Evolutionary conservation across 495 filamentous ascomycete species (phyloP).

Genomic region (Trichocladium uniseriatum): DNA sequence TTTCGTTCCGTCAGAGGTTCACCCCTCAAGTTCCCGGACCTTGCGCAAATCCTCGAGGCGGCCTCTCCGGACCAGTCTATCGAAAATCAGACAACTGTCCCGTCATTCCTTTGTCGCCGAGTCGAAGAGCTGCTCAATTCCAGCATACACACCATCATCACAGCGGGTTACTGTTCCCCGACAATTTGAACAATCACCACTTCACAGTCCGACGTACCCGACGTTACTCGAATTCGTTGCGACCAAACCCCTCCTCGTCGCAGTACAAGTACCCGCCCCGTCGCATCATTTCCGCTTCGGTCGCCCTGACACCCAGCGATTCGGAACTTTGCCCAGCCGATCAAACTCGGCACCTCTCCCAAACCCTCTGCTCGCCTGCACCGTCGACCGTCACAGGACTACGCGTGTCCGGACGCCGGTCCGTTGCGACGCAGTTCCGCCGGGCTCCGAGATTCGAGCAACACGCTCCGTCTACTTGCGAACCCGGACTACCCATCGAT

Average conservation of each 20-base stretch:
- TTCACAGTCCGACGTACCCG: too few relatives aligned
- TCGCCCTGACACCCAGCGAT: conserved; percentile 16
- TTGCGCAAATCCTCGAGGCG: neutral
- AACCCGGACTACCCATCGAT: conserved; percentile 7
- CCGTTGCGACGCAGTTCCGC: neutral
- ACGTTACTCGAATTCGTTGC: neutral
- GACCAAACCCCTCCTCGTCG: neutral
- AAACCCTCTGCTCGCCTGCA: neutral
- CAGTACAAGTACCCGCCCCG: conserved; percentile 2
- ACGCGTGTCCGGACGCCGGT: neutral
- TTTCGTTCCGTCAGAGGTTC: conserved; percentile 13
- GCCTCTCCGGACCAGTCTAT: conserved; percentile 7
- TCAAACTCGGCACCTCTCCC: conserved; percentile 23
- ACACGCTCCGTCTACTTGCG: neutral
- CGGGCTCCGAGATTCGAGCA: neutral
- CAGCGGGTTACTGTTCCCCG: conserved; percentile 8
- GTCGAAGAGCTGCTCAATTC: neutral
- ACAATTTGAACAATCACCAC: conserved; percentile 8
- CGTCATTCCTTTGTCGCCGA: conserved; percentile 10
- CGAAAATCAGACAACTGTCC: conserved; percentile 6
- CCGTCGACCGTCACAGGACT: neutral
- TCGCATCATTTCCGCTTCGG: conserved; percentile 20
- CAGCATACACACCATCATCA: neutral
- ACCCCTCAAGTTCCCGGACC: neutral
- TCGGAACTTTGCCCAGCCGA: conserved; percentile 21